Evolutionary conservation across 2,329 filamentous ascomycete species (phyloP).

Genomic region (Penicillium sp.): DNA sequence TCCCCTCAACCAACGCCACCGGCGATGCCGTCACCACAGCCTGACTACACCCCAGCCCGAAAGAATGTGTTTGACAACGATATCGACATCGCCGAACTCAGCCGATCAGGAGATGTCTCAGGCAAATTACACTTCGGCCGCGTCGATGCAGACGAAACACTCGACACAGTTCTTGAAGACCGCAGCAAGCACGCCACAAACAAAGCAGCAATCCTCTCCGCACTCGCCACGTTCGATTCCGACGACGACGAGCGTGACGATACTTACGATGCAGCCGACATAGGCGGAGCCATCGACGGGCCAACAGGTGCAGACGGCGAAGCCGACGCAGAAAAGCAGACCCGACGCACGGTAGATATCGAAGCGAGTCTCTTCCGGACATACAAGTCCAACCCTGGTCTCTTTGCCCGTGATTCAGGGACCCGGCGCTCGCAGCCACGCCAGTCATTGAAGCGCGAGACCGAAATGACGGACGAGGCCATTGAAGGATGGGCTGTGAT

Average conservation of each 20-base stretch:
- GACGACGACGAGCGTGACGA: slow-evolving; percentile 97
- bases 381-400: slow-evolving; percentile 64
- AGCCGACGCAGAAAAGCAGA: slow-evolving; percentile 57
- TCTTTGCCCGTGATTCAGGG: slow-evolving; percentile 72
- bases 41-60: slow-evolving; percentile 46
- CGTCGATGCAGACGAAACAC: slow-evolving; percentile 59
- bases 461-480: slow-evolving; percentile 87
- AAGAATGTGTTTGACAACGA: slow-evolving; percentile 80
- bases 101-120: slow-evolving; percentile 57
- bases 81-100: slow-evolving; percentile 69
- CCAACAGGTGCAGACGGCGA: slow-evolving; percentile 49
- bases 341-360: slow-evolving; percentile 40
- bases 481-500: slow-evolving; percentile 95
- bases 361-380: slow-evolving; percentile 75
- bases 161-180: slow-evolving; percentile 72
- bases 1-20: slow-evolving; percentile 55
- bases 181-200: slow-evolving; percentile 63
- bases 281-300: slow-evolving; percentile 82
- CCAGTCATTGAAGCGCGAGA: slow-evolving; percentile 68
- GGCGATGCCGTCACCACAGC: slow-evolving; percentile 26
- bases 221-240: slow-evolving; percentile 83
- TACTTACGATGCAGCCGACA: slow-evolving; percentile 90
- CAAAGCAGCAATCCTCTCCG: slow-evolving; percentile 85
- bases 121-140: slow-evolving; percentile 77
- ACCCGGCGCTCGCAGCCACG: slow-evolving; percentile 68